A percentile compares a stretch with the other conserved stretches of the same genome.
phyloP scores from a whole-genome alignment of 441 rosid species.

The Populus hybrid region DNA sequence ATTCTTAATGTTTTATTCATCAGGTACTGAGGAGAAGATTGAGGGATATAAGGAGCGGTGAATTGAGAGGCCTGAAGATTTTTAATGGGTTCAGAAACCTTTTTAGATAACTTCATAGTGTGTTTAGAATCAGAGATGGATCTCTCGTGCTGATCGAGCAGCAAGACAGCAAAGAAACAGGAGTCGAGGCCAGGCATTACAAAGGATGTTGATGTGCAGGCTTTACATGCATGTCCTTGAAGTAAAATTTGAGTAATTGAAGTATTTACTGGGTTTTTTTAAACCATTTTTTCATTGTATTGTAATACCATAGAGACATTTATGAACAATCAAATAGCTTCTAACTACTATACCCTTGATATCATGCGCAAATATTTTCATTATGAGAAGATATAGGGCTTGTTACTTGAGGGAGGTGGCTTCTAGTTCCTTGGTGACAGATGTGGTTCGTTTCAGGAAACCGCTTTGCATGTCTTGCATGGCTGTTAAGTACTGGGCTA shows the following conservation, averaged over 20 bases:
- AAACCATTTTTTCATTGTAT: neutral
- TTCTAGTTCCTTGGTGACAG: no score
- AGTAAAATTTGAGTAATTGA: neutral
- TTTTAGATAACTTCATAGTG: constrained; percentile 42
- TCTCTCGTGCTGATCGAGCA: neutral
- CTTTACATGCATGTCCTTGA: no score
- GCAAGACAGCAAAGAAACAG: neutral
- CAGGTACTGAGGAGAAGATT: constrained; percentile 86
- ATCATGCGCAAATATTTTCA: no score
- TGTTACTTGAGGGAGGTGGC: no score
- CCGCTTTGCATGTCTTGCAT: no score
- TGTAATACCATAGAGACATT: neutral
- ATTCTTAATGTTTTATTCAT: constrained; percentile 11
- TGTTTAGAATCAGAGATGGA: neutral
- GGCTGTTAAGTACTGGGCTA: no score
- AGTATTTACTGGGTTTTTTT: neutral
- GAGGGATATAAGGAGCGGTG: constrained; percentile 86
- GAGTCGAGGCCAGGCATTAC: neutral
- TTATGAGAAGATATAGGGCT: no score
- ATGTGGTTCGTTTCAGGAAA: no score
- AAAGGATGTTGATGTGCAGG: no score
- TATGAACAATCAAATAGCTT: neutral
- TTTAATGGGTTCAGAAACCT: constrained; percentile 68
- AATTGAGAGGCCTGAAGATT: constrained; percentile 69
- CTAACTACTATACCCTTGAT: no score